Conservation (phyloP, 345 rosid species). For the Syzygium grande region DNA sequence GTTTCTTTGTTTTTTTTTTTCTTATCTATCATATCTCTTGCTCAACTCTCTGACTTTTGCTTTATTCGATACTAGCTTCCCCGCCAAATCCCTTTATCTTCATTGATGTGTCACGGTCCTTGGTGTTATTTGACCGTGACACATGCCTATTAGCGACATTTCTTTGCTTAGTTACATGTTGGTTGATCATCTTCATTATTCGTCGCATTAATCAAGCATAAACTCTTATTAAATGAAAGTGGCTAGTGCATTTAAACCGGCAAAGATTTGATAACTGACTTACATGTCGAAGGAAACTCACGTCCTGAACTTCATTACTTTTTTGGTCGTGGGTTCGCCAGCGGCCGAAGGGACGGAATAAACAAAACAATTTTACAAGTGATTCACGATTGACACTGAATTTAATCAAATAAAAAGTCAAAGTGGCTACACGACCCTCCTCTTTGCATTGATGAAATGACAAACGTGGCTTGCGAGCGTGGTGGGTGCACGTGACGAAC, state of each 20-base stretch:
- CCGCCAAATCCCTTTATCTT: too few relatives aligned
- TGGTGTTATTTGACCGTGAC: too few relatives aligned
- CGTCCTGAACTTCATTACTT: neutral
- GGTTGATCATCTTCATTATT: neutral
- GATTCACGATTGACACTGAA: neutral
- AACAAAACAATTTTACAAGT: too few relatives aligned
- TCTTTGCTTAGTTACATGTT: neutral
- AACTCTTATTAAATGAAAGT: neutral
- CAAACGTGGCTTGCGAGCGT: neutral
- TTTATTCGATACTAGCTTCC: too few relatives aligned
- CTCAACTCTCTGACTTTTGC: too few relatives aligned
- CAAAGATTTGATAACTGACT: neutral
- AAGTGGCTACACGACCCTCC: neutral
- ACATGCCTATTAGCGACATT: neutral
- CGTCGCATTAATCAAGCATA: neutral
- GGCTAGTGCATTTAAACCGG: neutral
- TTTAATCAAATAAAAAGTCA: neutral
- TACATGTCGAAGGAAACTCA: neutral
- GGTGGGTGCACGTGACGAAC: neutral
- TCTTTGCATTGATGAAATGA: neutral
- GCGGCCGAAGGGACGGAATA: too few relatives aligned
- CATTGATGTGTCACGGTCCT: too few relatives aligned
- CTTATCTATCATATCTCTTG: too few relatives aligned
- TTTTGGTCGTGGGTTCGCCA: too few relatives aligned
- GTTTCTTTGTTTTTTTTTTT: neutral